A percentile compares a stretch with the other conserved stretches of the same genome.
Evolutionary conservation across 2,329 filamentous ascomycete genomes (phyloP).

Genomic region (Westerdykella ornata): DNA sequence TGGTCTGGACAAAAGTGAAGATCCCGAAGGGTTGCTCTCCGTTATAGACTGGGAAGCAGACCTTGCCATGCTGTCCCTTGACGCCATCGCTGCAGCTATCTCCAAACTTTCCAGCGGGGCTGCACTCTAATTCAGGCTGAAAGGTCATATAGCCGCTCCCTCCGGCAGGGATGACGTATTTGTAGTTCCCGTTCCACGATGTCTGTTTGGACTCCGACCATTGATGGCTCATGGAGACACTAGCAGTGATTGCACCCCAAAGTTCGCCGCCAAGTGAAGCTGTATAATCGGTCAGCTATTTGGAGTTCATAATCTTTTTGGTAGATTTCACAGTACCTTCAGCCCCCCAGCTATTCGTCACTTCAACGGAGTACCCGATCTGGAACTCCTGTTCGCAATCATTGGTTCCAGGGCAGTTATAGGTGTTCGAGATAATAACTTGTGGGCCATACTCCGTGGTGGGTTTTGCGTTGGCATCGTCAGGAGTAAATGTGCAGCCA

Average conservation of each 20-base stretch:
- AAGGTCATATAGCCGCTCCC: background rate
- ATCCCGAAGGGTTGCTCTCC: background rate
- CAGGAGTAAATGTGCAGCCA: background rate
- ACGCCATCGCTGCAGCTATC: background rate
- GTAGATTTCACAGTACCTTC: background rate
- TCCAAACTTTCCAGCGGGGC: background rate
- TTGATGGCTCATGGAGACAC: background rate
- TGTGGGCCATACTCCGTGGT: no score
- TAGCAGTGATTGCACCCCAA: background rate
- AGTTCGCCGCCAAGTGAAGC: background rate
- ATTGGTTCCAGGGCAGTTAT: background rate
- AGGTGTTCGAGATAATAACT: background rate
- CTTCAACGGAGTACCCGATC: background rate
- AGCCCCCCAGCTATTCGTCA: background rate
- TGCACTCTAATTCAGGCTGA: background rate
- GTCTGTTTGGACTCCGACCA: background rate
- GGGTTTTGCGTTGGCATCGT: background rate
- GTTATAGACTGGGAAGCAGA: background rate
- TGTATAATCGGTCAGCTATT: background rate
- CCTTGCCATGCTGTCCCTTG: background rate
- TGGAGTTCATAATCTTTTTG: background rate
- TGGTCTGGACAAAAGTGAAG: background rate
- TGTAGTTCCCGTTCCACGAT: background rate
- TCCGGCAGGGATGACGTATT: background rate
- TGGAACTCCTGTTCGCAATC: background rate